Evolutionary conservation across 768 basidiomycete genomes (phyloP).

Genomic region (Leccinum barrowsii): DNA sequence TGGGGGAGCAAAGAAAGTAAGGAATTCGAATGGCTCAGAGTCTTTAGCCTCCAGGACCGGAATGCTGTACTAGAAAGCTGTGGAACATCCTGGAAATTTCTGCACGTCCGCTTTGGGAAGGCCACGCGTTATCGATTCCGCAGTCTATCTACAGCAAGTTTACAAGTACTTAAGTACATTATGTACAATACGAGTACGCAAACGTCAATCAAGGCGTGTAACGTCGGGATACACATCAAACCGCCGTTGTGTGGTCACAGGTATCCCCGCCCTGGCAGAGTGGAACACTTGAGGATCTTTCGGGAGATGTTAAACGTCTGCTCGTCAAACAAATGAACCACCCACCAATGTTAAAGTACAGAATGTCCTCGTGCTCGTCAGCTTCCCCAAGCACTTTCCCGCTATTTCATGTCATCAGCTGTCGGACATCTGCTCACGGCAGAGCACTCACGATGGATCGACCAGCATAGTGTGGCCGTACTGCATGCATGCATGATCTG

Average conservation of each 20-base stretch:
- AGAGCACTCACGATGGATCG: constrained; percentile 71
- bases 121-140: background rate
- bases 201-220: background rate
- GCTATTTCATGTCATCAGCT: constrained; percentile 39
- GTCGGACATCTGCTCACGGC: background rate
- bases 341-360: constrained; percentile 81
- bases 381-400: constrained; percentile 74
- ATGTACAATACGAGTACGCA: background rate
- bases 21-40: constrained; percentile 2
- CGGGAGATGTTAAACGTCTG: constrained; percentile 22
- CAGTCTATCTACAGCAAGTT: background rate
- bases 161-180: background rate
- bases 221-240: constrained; percentile 92
- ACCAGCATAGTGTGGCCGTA: constrained; percentile 91
- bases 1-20: constrained; percentile 12
- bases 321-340: constrained; percentile 1
- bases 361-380: constrained; percentile 70
- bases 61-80: constrained; percentile 32
- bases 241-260: constrained; percentile 86
- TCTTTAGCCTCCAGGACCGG: constrained; percentile 26
- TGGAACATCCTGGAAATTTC: constrained; percentile 36
- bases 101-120: constrained; percentile 20
- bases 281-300: constrained; percentile 59
- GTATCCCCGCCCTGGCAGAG: constrained; percentile 76
- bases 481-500: constrained; percentile 35